Conservation (phyloP, 495 filamentous ascomycete species). For the Xylaria bambusicola region DNA sequence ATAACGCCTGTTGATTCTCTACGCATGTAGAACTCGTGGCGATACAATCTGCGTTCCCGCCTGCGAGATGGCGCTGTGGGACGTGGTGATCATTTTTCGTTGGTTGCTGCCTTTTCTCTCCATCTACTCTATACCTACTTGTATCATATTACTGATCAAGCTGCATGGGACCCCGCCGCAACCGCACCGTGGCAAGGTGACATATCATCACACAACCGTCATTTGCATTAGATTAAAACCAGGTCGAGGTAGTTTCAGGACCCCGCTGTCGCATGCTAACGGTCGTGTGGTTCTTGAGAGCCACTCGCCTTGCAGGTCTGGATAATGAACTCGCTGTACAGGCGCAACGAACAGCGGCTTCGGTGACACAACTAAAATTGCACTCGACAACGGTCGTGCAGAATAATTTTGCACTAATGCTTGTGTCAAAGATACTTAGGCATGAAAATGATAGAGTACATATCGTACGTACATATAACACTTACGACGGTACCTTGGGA, state of each 20-base stretch:
- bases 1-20: not conserved
- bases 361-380: no score
- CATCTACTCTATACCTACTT: not conserved
- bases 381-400: no score
- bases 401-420: no score
- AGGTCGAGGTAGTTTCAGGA: slow-evolving; percentile 11
- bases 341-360: no score
- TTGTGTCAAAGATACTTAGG: no score
- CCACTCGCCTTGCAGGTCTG: no score
- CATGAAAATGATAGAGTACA: no score
- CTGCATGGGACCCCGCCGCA: slow-evolving; percentile 6
- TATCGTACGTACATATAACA: no score
- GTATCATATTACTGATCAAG: slow-evolving; percentile 1
- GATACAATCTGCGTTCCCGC: not conserved
- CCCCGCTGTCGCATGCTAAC: not conserved
- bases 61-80: slow-evolving; percentile 16
- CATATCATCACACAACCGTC: not conserved
- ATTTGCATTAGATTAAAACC: not conserved
- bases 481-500: no score
- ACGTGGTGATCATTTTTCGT: not conserved
- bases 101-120: not conserved
- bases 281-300: no score
- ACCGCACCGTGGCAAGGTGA: not conserved
- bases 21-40: not conserved
- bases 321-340: no score